Conservation (phyloP, 75 land plant genomes). For the Pinus tabuliformis region DNA sequence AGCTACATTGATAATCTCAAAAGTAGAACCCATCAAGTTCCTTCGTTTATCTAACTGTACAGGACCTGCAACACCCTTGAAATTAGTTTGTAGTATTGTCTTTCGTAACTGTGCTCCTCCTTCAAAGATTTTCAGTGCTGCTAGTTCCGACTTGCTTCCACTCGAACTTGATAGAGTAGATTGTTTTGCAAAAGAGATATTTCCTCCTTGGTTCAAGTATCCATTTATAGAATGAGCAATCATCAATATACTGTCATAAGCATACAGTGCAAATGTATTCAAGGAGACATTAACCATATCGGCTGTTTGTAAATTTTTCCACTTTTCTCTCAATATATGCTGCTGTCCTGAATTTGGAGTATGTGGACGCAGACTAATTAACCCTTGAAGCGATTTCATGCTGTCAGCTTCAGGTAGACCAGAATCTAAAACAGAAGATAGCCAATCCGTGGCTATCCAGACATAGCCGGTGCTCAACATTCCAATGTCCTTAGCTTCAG, state of each 20-base stretch:
- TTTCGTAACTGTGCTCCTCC: constrained; percentile 8
- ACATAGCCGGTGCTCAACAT: constrained; percentile 56
- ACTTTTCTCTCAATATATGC: constrained; percentile 31
- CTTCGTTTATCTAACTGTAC: constrained; percentile 7
- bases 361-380: constrained; percentile 62
- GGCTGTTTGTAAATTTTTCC: constrained; percentile 28
- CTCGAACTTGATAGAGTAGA: not conserved
- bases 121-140: constrained; percentile 14
- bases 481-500: constrained; percentile 33
- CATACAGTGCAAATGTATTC: constrained; percentile 70
- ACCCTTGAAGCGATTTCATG: constrained; percentile 63
- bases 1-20: constrained; percentile 23
- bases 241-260: constrained; percentile 81
- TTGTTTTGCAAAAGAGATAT: constrained; percentile 7
- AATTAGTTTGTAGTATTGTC: constrained; percentile 10
- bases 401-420: constrained; percentile 21
- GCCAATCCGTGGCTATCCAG: constrained; percentile 52
- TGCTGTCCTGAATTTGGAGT: constrained; percentile 51
- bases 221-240: constrained; percentile 30
- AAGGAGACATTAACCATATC: constrained; percentile 16
- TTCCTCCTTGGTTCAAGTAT: not conserved
- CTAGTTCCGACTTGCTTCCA: constrained; percentile 19
- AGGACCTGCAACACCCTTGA: constrained; percentile 13
- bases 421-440: constrained; percentile 15
- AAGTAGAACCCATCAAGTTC: constrained; percentile 7